phyloP scores from a whole-genome alignment of 768 basidiomycete species.

The Pleurotus cornucopiae region DNA sequence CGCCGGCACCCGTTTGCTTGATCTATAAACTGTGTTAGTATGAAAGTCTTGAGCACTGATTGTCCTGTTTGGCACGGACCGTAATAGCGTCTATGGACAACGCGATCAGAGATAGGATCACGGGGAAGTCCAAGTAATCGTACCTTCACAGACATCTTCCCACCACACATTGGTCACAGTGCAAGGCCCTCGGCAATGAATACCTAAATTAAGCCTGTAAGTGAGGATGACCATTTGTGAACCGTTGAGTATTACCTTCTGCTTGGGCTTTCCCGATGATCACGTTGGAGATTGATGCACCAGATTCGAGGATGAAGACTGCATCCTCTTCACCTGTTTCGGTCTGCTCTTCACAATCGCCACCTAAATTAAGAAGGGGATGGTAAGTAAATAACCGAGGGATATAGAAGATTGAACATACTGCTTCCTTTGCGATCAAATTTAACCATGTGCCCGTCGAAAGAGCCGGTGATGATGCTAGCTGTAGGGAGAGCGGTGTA shows the following conservation, averaged over 20 bases:
- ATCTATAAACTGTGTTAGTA: conserved; percentile 10
- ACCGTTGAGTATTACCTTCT: conserved; percentile 14
- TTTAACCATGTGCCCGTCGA: background rate
- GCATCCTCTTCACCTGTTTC: conserved; percentile 25
- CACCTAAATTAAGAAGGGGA: conserved; percentile 11
- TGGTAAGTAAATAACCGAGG: background rate
- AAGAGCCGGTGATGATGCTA: background rate
- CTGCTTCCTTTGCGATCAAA: background rate
- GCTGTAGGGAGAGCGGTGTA: background rate
- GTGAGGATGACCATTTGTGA: background rate
- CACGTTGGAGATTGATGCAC: conserved; percentile 24
- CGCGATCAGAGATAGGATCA: too few species aligned
- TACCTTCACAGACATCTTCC: conserved; percentile 27
- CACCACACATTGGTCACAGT: conserved; percentile 26
- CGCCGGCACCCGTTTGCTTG: conserved; percentile 23
- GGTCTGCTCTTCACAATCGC: conserved; percentile 20
- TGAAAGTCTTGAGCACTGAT: too few species aligned
- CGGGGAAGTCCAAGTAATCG: background rate
- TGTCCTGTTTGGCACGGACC: conserved; percentile 6
- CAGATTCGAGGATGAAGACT: conserved; percentile 23
- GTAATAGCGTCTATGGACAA: conserved; percentile 17
- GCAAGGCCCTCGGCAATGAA: conserved; percentile 24
- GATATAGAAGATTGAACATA: background rate
- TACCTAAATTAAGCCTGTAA: conserved; percentile 11
- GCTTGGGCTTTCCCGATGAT: conserved; percentile 24